Evolutionary conservation across 805 yeast species (phyloP).

Genomic region (Yarrowia sp.): DNA sequence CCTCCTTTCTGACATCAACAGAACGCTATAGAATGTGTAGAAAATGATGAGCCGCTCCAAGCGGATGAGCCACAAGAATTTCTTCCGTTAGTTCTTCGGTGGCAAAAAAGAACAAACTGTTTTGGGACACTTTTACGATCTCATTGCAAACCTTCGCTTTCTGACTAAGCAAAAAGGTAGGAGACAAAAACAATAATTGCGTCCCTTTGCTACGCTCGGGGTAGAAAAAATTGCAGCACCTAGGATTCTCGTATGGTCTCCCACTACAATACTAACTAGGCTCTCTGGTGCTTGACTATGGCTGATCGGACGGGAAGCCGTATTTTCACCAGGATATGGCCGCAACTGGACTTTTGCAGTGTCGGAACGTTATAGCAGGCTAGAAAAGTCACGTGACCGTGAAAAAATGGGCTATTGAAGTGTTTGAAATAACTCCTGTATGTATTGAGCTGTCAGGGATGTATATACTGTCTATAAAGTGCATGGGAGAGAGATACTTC

Average conservation of each 20-base stretch:
- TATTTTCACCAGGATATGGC: conserved; percentile 35
- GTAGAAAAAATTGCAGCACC: conserved; percentile 24
- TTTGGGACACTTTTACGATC: no score
- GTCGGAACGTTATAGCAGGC: neutral
- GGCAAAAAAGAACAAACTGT: neutral
- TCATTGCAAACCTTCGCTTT: no score
- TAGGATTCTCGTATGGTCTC: conserved; percentile 35
- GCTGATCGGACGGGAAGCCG: conserved; percentile 37
- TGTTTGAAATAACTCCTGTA: no score
- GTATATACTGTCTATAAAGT: no score
- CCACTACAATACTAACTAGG: conserved; percentile 34
- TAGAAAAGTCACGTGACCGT: neutral
- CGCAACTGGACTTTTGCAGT: neutral
- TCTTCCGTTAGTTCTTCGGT: neutral
- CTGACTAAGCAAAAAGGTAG: no score
- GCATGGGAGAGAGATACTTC: no score
- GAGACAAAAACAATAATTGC: no score
- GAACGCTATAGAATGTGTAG: neutral
- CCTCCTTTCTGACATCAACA: neutral
- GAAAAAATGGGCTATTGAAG: neutral
- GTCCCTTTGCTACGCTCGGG: no score
- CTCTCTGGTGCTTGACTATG: conserved; percentile 36
- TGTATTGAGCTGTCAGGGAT: no score
- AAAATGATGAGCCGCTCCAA: neutral
- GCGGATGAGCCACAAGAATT: neutral